Conservation (phyloP, 192 early-diverging fungal genomes). For the Podila verticillata region DNA sequence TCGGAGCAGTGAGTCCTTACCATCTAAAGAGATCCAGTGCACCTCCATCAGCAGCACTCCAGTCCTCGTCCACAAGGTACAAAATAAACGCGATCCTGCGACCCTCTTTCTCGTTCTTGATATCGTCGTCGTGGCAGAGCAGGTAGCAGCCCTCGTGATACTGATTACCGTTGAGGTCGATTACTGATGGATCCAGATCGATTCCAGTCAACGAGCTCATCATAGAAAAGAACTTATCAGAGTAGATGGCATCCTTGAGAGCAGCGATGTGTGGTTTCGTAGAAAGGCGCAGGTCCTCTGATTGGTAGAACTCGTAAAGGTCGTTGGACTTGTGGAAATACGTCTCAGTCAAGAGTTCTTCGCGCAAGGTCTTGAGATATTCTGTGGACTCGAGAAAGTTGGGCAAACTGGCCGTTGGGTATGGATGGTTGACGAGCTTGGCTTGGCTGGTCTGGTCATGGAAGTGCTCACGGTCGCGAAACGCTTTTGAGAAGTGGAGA, state of each 20-base stretch:
- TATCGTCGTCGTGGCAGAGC: slow-evolving; percentile 81
- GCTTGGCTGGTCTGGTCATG: slow-evolving; percentile 29
- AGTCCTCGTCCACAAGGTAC: slow-evolving; percentile 73
- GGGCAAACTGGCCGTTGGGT: slow-evolving; percentile 40
- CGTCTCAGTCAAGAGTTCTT: slow-evolving; percentile 42
- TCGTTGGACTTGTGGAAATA: slow-evolving; percentile 70
- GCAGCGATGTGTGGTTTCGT: slow-evolving; percentile 53
- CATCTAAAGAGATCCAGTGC: slow-evolving; percentile 68
- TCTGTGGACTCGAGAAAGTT: slow-evolving; percentile 45
- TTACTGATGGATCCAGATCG: slow-evolving; percentile 62
- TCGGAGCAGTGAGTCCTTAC: slow-evolving; percentile 19
- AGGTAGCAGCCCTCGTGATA: slow-evolving; percentile 70
- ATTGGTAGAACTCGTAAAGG: slow-evolving; percentile 77
- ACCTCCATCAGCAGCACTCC: slow-evolving; percentile 71
- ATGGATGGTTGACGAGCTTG: slow-evolving; percentile 36
- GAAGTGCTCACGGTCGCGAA: slow-evolving; percentile 35
- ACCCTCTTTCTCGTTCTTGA: slow-evolving; percentile 64
- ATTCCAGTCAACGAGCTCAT: slow-evolving; percentile 72
- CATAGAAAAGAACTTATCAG: slow-evolving; percentile 65
- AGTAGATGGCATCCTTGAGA: slow-evolving; percentile 68
- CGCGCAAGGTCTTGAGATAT: slow-evolving; percentile 49
- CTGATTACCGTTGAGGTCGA: slow-evolving; percentile 75
- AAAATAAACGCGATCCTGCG: slow-evolving; percentile 79
- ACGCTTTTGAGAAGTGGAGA: slow-evolving; percentile 40
- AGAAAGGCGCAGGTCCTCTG: slow-evolving; percentile 63